Evolutionary conservation across 2,329 filamentous ascomycete species (phyloP), one percentile per base, ranked within the genome.

Genomic region (Dryadomyces sulphureus): DNA sequence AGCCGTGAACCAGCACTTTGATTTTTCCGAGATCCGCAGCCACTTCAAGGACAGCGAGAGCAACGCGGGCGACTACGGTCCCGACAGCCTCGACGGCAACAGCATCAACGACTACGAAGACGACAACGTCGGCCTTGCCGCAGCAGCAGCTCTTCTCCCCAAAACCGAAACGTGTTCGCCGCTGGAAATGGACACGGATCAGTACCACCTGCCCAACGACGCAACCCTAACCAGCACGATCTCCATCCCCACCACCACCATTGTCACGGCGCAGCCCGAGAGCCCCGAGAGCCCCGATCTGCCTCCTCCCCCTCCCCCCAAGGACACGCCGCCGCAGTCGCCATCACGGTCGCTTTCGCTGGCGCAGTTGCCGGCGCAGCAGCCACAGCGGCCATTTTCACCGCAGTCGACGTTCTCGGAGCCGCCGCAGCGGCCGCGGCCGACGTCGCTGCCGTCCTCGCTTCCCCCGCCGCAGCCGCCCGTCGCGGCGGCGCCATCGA

Each of bases 161-260:
- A 69, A 74, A 64, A 79, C 70, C 60, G 65, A 58, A 54, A 63
- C 65, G 32, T 56, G 64, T 16, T 64, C 69, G 45, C 68, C 69
- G 48, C 56, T 77, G 60, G 72, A 73, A 53, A 79, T 82, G 72
- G 82, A 87, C 62, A 80, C 75, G 47, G 73, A 82, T 58, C 86
- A 87, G 61, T 87, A 85, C 59, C 74, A 78, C 39, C 65, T 86
- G 59, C 81, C 82, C 47, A 81, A 87, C 61, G 75, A 80, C 58
- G 73, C 67, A 45, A 80, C 78, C 63, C 71, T 77, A 62, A 75
- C 85, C 68, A 76, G 77, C 63, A 72, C 77, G 59, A 80, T n/a
- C n/a, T n/a, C n/a, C n/a, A n/a, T n/a, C n/a, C n/a, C n/a, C n/a
- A n/a, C n/a, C n/a, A n/a, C n/a, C n/a, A n/a, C n/a, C n/a, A n/a